Base-by-base conservation (phyloP, 1,139 yeast genomes). In the Pichia sp. region DNA sequence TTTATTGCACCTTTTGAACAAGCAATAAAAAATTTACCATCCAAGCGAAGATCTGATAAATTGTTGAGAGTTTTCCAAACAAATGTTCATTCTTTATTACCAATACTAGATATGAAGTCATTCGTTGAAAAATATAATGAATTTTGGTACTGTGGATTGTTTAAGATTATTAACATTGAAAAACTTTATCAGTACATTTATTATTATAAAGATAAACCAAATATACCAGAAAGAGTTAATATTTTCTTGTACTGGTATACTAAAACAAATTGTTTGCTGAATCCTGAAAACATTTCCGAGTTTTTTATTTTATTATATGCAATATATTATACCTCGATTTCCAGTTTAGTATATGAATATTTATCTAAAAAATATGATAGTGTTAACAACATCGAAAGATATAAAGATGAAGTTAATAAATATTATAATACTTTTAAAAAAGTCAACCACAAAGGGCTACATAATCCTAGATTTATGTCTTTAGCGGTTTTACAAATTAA, bases 71-170 rank as follows among this genome's bases (percentile, higher is more conserved):
- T 80, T 28, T 81, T 77, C 57, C 64, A 75, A 25, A 73, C 71
- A 48, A 77, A 81, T 2, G 80, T 81, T 29, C 83, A 80, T 59
- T 75, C 80, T 6, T 64, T 81, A 19, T 62, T 80, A 25, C 86
- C 86, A 0, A 67, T 81, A 3, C 58, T 80, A 49, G 72, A 72
- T 44, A 58, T 71, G 38, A 55, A 63, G 5, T 76, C 72, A 33
- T 80, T 80, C 54, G 54, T 73, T 10, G 60, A 60, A 42, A 77
- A 77, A 54, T 83, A 79, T 60, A 77, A 76, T 31, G 68, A 66
- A 34, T 80, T 73, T 57, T 81, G 85, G 85, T 69, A 61, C 52
- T 60, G 63, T 45, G 63, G 64, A 9, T 50, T 62, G 34, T 59
- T 58, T 42, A 38, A 56, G 19, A 52, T 55, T 28, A 60, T 54